Conservation (phyloP, 2,329 filamentous ascomycete genomes). For the Scolecobasidium constrictum region DNA sequence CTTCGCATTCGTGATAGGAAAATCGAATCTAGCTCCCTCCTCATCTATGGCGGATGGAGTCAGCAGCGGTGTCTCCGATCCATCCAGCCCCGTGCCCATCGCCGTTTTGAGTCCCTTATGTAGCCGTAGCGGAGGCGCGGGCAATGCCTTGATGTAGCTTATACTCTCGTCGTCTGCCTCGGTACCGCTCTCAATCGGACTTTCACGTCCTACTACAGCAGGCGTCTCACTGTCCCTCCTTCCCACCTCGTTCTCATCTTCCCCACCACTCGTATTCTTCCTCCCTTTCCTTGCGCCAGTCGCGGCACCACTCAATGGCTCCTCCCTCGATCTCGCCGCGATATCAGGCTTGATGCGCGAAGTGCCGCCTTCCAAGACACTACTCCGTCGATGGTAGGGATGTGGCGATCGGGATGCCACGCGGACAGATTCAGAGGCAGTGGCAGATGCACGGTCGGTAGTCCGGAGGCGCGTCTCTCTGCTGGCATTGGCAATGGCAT, state of each 20-base stretch:
- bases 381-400: conserved; percentile 7
- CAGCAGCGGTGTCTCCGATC: conserved; percentile 26
- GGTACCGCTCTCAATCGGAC: conserved; percentile 76
- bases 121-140: conserved; percentile 60
- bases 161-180: conserved; percentile 88
- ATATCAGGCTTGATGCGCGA: neutral
- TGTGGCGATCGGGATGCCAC: conserved; percentile 7
- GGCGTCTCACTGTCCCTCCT: neutral
- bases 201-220: neutral
- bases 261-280: neutral
- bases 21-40: conserved; percentile 26
- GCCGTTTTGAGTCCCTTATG: conserved; percentile 62
- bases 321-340: neutral
- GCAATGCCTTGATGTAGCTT: conserved; percentile 64
- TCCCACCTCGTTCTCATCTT: neutral
- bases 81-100: conserved; percentile 22
- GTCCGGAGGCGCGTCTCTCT: no score
- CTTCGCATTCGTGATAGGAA: neutral
- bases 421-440: neutral
- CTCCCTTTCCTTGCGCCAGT: neutral
- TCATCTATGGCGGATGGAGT: conserved; percentile 38
- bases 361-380: neutral
- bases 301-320: neutral
- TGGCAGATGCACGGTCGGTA: neutral
- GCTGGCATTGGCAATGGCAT: no score